A percentile compares a stretch with the other conserved stretches of the same genome.
Evolutionary conservation across 768 basidiomycete species (phyloP).

Genomic region (Suillus alpinus): DNA sequence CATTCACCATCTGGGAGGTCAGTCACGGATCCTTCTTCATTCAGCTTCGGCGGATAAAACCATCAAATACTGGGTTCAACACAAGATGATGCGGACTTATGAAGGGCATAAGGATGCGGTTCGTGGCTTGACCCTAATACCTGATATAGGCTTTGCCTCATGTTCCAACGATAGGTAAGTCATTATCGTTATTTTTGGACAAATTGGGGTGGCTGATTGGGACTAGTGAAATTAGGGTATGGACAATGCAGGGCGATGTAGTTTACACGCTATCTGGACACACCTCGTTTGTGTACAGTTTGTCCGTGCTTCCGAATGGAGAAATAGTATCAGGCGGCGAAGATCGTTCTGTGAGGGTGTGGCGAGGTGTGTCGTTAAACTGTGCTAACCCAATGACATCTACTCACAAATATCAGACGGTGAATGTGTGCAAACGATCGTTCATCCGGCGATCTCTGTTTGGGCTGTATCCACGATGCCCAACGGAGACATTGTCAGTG

Average conservation of each 20-base stretch:
- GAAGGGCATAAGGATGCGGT: constrained; percentile 91
- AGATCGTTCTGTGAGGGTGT: constrained; percentile 88
- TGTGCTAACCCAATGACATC: not conserved
- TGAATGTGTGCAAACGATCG: constrained; percentile 83
- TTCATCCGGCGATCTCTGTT: constrained; percentile 95
- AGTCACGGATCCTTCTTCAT: constrained; percentile 11
- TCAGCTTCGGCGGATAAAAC: constrained; percentile 92
- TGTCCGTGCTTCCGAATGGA: constrained; percentile 78
- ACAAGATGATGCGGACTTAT: constrained; percentile 73
- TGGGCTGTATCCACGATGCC: constrained; percentile 90
- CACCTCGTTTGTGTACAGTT: constrained; percentile 93
- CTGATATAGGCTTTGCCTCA: constrained; percentile 90
- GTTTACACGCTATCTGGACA: constrained; percentile 86
- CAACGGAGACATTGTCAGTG: constrained; percentile 90
- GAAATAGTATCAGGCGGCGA: constrained; percentile 90
- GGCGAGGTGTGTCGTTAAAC: constrained; percentile 62
- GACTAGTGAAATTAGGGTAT: constrained; percentile 84
- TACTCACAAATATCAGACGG: constrained; percentile 53
- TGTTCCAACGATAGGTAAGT: constrained; percentile 90
- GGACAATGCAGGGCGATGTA: constrained; percentile 80
- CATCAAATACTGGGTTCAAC: constrained; percentile 83
- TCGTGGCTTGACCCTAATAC: constrained; percentile 74
- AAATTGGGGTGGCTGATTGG: constrained; percentile 4
- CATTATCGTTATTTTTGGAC: not conserved
- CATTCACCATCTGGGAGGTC: not conserved